phyloP scores from a whole-genome alignment of 176 grass and related monocot genomes.

The Triticum monococcum region DNA sequence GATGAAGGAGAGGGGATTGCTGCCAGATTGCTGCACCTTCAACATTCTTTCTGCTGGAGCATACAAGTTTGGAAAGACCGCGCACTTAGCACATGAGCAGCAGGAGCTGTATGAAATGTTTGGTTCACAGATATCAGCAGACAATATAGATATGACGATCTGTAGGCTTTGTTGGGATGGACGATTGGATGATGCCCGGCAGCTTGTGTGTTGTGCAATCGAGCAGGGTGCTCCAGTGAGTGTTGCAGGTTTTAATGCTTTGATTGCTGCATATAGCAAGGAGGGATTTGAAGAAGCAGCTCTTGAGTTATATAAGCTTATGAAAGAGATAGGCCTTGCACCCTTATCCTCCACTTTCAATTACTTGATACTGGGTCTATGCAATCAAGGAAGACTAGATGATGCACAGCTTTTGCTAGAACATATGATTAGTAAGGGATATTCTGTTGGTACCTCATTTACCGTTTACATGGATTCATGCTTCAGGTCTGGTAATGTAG shows the following conservation, averaged over 20 bases:
- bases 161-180: constrained; percentile 76
- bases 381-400: constrained; percentile 57
- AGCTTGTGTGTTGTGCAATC: constrained; percentile 46
- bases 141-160: constrained; percentile 58
- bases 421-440: constrained; percentile 66
- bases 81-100: neutral
- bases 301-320: constrained; percentile 62
- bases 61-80: constrained; percentile 51
- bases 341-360: constrained; percentile 68
- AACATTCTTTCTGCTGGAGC: constrained; percentile 76
- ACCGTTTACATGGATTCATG: constrained; percentile 79
- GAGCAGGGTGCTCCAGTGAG: constrained; percentile 48
- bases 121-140: constrained; percentile 23
- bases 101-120: neutral
- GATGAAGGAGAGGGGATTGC: constrained; percentile 64
- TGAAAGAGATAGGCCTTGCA: constrained; percentile 50
- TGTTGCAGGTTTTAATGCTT: constrained; percentile 65
- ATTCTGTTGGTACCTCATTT: constrained; percentile 65
- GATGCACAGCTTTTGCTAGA: constrained; percentile 56
- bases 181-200: constrained; percentile 60
- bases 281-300: constrained; percentile 69
- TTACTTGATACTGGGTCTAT: constrained; percentile 73
- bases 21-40: constrained; percentile 82
- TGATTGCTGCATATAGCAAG: constrained; percentile 76
- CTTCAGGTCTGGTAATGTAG: constrained; percentile 63